Evolutionary conservation across 768 basidiomycete species (phyloP).

Genomic region (Gelatoporia subvermispora): DNA sequence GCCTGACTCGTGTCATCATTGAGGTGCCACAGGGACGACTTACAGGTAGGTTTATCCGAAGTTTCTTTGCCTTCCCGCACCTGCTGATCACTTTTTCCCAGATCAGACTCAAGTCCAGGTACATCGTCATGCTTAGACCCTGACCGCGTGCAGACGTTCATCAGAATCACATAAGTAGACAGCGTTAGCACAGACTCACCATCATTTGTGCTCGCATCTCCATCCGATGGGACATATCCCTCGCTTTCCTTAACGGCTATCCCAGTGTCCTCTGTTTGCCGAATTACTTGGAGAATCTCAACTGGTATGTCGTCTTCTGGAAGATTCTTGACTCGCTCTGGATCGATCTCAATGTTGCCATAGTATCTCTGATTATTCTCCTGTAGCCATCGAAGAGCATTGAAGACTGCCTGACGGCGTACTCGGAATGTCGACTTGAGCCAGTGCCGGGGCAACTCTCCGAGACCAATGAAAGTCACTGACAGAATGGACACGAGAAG

Average conservation of each 20-base stretch:
- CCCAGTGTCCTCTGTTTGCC: constrained; percentile 12
- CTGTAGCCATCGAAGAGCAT: constrained; percentile 33
- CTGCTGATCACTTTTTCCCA: too few species aligned
- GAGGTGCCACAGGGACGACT: too few species aligned
- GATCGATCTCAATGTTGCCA: constrained; percentile 23
- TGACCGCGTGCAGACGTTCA: too few species aligned
- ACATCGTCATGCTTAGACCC: too few species aligned
- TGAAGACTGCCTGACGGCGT: constrained; percentile 19
- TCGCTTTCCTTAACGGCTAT: constrained; percentile 18
- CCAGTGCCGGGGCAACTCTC: constrained; percentile 23
- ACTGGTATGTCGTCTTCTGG: constrained; percentile 31
- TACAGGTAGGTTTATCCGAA: too few species aligned
- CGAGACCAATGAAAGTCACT: constrained; percentile 31
- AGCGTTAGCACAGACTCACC: not conserved
- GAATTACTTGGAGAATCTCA: constrained; percentile 18
- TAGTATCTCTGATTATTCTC: constrained; percentile 29
- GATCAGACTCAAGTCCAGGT: too few species aligned
- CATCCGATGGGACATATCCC: constrained; percentile 25
- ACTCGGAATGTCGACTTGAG: constrained; percentile 30
- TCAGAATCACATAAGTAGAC: too few species aligned
- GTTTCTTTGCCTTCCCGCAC: too few species aligned
- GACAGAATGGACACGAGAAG: constrained; percentile 29
- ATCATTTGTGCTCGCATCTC: too few species aligned
- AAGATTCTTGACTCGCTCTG: constrained; percentile 14
- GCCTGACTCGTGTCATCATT: too few species aligned